Percentiles rank a stretch among this genome's conserved stretches.
phyloP scores from a whole-genome alignment of 495 filamentous ascomycete species.

The Aspergillus heteromorphus region DNA sequence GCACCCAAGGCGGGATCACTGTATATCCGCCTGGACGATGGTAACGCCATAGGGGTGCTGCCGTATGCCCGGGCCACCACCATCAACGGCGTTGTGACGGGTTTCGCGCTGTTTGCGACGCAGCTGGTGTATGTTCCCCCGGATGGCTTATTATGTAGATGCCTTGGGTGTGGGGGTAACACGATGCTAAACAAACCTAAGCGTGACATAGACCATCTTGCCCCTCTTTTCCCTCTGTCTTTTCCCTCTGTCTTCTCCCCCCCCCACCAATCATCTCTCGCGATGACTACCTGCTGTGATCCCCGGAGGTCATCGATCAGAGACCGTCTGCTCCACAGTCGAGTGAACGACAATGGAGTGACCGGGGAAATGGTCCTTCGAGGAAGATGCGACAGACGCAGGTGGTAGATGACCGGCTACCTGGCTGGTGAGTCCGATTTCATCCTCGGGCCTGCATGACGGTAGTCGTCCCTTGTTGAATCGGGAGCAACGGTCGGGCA shows the following conservation, averaged over 20 bases:
- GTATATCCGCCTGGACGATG: not conserved
- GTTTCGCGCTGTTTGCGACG: not conserved
- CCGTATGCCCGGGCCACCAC: not conserved
- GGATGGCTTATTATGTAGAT: no score
- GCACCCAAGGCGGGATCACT: not conserved
- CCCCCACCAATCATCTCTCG: not conserved
- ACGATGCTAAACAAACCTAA: no score
- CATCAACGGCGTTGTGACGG: not conserved
- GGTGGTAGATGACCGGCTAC: not conserved
- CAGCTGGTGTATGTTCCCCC: not conserved
- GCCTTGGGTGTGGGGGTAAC: no score
- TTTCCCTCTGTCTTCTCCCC: no score
- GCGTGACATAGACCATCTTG: no score
- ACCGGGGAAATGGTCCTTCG: not conserved
- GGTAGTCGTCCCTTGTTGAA: slow-evolving; percentile 10
- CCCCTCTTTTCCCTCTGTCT: no score
- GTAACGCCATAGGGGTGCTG: not conserved
- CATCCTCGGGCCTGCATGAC: slow-evolving; percentile 15
- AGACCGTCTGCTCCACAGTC: not conserved
- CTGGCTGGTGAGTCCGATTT: slow-evolving; percentile 12
- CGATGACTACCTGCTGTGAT: no score
- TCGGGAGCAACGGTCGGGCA: not conserved
- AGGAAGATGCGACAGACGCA: not conserved
- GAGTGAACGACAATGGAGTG: slow-evolving; percentile 8
- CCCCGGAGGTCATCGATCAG: not conserved